Percentiles rank a stretch among this genome's conserved stretches.
Evolutionary conservation across 2,329 filamentous ascomycete genomes (phyloP).

Genomic region (Aureobasidium lini): DNA sequence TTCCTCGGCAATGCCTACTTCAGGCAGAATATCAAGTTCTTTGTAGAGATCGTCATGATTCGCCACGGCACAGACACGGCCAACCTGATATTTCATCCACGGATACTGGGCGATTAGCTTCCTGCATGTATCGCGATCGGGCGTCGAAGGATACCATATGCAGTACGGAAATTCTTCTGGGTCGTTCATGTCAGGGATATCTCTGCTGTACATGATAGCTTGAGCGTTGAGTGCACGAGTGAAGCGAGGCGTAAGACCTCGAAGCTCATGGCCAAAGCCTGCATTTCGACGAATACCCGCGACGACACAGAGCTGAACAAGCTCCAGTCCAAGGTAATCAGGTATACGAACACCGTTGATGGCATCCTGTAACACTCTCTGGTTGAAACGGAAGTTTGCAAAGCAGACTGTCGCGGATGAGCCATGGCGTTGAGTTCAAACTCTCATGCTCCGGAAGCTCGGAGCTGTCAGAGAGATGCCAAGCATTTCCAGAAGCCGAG

Average conservation of each 20-base stretch:
- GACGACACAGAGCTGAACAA: slow-evolving; percentile 10
- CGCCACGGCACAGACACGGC: slow-evolving; percentile 34
- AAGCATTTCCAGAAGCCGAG: neutral
- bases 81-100: slow-evolving; percentile 30
- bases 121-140: slow-evolving; percentile 32
- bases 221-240: slow-evolving; percentile 28
- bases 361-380: neutral
- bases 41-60: slow-evolving; percentile 31
- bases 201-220: slow-evolving; percentile 30
- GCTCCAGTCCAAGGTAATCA: neutral
- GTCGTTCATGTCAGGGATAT: slow-evolving; percentile 24
- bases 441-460: too few species aligned
- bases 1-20: slow-evolving; percentile 36
- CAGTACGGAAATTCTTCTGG: slow-evolving; percentile 31
- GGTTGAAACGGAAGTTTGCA: slow-evolving; percentile 11
- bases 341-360: slow-evolving; percentile 5
- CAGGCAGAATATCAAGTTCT: slow-evolving; percentile 33
- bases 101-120: slow-evolving; percentile 27
- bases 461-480: neutral
- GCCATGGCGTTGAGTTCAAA: slow-evolving; percentile 4
- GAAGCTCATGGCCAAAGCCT: slow-evolving; percentile 17
- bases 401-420: slow-evolving; percentile 7
- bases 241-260: slow-evolving; percentile 14
- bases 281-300: slow-evolving; percentile 18
- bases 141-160: slow-evolving; percentile 35